phyloP scores from a whole-genome alignment of 441 rosid species.

The Populus trichocarpa region DNA sequence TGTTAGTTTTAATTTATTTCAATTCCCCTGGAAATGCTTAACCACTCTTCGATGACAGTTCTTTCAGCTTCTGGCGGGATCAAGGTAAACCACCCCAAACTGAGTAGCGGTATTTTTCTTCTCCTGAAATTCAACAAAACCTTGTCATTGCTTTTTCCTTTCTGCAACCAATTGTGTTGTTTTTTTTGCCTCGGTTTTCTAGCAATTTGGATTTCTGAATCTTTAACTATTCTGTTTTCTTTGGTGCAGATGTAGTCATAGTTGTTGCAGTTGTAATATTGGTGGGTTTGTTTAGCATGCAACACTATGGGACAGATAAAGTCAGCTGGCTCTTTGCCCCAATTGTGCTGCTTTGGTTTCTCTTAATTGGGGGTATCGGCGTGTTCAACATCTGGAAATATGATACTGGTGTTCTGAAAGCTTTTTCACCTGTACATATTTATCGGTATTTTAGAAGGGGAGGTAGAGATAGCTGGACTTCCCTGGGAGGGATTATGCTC shows the following conservation, averaged over 20 bases:
- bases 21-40: conserved; percentile 2
- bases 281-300: conserved; percentile 77
- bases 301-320: conserved; percentile 82
- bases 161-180: conserved; percentile 1
- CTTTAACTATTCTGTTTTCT: conserved; percentile 1
- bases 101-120: conserved; percentile 50
- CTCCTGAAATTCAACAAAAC: conserved; percentile 7
- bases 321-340: conserved; percentile 64
- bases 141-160: neutral
- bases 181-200: neutral
- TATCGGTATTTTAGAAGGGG: conserved; percentile 67
- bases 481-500: conserved; percentile 88
- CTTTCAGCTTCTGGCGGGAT: conserved; percentile 91
- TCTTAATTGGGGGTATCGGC: too few species aligned
- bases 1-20: too few species aligned
- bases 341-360: too few species aligned
- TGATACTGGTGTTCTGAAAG: conserved; percentile 59
- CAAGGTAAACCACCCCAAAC: conserved; percentile 51
- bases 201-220: neutral
- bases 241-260: conserved; percentile 42
- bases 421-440: conserved; percentile 72
- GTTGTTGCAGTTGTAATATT: conserved; percentile 70
- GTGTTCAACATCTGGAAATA: conserved; percentile 43
- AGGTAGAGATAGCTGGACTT: conserved; percentile 65
- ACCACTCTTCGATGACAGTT: conserved; percentile 43